These are phyloP conservation scores for Nicotiana knightiana DNA, from an alignment of 257 asterid species.

Conservation along the genomic window DNA sequence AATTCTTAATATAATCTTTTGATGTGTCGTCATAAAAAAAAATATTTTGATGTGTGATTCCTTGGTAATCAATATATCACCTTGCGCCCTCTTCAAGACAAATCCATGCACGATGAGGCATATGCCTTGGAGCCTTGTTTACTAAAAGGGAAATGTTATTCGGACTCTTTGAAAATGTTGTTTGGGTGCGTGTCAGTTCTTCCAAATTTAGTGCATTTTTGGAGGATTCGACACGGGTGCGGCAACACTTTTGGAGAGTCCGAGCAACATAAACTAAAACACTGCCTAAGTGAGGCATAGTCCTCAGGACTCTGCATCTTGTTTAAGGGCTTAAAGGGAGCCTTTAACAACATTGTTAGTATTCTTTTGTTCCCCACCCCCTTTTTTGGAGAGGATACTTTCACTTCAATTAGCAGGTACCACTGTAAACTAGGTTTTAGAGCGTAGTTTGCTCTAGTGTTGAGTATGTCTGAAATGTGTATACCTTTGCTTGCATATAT, in stretches of 20 bases:
- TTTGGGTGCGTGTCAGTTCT: no score
- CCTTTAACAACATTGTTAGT: background rate
- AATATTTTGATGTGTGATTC: background rate
- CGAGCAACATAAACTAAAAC: no score
- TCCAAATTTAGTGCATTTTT: no score
- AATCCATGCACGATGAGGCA: background rate
- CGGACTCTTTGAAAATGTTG: no score
- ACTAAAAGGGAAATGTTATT: no score
- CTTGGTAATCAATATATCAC: background rate
- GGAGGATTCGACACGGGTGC: no score
- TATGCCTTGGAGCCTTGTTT: background rate
- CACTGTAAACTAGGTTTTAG: background rate
- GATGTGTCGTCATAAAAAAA: background rate
- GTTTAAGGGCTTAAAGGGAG: background rate
- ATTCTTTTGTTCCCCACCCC: background rate
- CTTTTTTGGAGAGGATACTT: background rate
- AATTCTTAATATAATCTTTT: background rate
- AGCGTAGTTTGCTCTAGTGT: background rate
- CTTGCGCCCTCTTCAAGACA: background rate
- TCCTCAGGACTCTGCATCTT: background rate
- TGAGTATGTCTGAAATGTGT: background rate
- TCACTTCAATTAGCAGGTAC: background rate
- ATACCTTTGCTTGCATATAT: background rate
- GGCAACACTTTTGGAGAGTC: no score
- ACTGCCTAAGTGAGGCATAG: background rate